phyloP scores from a whole-genome alignment of 2,329 filamentous ascomycete genomes.

The Didymella glomerata region DNA sequence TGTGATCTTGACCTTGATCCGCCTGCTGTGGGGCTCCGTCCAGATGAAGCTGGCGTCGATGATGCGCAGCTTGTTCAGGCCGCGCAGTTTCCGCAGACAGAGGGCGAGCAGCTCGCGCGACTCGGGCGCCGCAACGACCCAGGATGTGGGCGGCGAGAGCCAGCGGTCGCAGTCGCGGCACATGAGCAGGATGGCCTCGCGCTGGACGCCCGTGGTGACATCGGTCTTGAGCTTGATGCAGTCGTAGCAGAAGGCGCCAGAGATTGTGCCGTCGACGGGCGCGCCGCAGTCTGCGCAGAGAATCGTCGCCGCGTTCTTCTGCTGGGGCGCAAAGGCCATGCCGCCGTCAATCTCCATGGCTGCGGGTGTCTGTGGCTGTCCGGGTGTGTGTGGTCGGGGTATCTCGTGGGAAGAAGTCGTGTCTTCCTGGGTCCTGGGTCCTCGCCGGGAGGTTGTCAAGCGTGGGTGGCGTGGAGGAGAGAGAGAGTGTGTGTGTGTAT shows the following conservation, averaged over 20 bases:
- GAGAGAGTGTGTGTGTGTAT: constrained; percentile 11
- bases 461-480: constrained; percentile 10
- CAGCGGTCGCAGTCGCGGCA: constrained; percentile 94
- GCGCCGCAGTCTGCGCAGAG: constrained; percentile 98
- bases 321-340: constrained; percentile 51
- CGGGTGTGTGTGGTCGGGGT: not conserved
- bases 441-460: constrained; percentile 7
- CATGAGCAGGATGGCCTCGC: constrained; percentile 88
- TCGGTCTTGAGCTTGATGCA: constrained; percentile 95
- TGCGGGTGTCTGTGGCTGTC: constrained; percentile 17
- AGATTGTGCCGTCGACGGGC: constrained; percentile 87
- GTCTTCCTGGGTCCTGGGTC: constrained; percentile 2
- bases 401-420: not conserved
- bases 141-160: constrained; percentile 84
- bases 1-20: constrained; percentile 94
- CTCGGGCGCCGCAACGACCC: constrained; percentile 85
- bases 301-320: constrained; percentile 69
- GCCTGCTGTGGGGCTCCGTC: constrained; percentile 95
- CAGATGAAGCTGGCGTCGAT: constrained; percentile 97
- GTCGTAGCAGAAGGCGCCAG: constrained; percentile 91
- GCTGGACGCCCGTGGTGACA: constrained; percentile 88
- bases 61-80: constrained; percentile 87
- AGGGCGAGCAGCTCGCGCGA: constrained; percentile 91
- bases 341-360: constrained; percentile 54
- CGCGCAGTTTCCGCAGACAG: constrained; percentile 86